Base-by-base conservation (phyloP, 495 filamentous ascomycete genomes). In the Daldinia childiae region DNA sequence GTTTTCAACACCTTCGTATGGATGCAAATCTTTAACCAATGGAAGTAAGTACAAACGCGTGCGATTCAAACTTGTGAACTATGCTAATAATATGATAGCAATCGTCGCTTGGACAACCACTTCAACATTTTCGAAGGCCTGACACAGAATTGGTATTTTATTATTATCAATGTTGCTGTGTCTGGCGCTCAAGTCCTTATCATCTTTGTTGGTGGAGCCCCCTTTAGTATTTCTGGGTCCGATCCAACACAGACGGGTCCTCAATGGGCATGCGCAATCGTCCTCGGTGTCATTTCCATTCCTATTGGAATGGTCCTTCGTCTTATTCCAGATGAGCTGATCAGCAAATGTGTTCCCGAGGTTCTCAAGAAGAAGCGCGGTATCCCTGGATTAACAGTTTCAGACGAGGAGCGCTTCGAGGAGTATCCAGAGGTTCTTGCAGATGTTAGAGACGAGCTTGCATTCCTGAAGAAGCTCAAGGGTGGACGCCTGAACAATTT, bases 11-110 rank as follows among this genome's bases (percentile, higher is more conserved):
- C 92, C 4, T 97, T 97, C 58, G 93, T 97, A 17, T 97, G 93
- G 93, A 95, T 97, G 93, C 93, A 97, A 68, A 94, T 97, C 69
- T 97, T 96, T 83, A 97, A 97, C 79, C 90, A 95, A 77, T 95
- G 93, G 88, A 97, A 95, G 87, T 89, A 84, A 86, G 87, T 86
- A 71, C 26, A 68, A 17, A 5, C 15, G 27, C 21, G 7, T 34
- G 19, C 3, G 4, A 12, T 38, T 26, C 38, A 32, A 21, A 39
- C 14, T 27, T 63, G 15, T 19, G 34, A 58, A 50, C 8, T 26
- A 30, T 56, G 66, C 80, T 85, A 77, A 85, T 70, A 36, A 3
- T 17, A 32, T 57, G 50, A 50, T 58, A 89, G 87, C 84, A 95
- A 94, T 79, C 92, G 93, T 52, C 91, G 93, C 24, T 83, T 97